phyloP scores from a whole-genome alignment of 805 yeast genomes.

The Saturnispora hagleri region DNA sequence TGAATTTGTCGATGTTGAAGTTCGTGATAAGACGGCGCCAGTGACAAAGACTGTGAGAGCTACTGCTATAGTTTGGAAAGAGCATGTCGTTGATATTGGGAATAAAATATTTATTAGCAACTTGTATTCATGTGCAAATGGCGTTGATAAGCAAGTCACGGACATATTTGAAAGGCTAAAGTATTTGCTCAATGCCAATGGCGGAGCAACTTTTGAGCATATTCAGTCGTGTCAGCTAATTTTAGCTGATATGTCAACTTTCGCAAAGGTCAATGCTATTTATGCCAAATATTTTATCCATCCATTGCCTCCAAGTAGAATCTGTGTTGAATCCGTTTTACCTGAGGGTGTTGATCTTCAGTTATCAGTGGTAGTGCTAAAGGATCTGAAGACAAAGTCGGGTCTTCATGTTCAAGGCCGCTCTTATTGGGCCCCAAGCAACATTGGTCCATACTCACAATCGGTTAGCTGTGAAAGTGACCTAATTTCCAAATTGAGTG shows the following conservation, averaged over 20 bases:
- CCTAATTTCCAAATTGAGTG: constrained; percentile 58
- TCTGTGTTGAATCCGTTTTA: constrained; percentile 62
- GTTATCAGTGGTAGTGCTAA: constrained; percentile 50
- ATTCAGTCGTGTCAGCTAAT: constrained; percentile 54
- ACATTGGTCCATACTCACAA: constrained; percentile 96
- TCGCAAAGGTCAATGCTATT: constrained; percentile 48
- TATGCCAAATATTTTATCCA: constrained; percentile 48
- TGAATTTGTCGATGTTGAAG: not conserved
- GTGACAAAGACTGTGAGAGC: not conserved
- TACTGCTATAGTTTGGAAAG: not conserved
- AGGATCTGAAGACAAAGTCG: constrained; percentile 30
- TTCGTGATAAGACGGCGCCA: too few species aligned
- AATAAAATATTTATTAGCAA: constrained; percentile 37
- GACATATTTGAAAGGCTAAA: constrained; percentile 41
- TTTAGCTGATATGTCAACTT: constrained; percentile 55
- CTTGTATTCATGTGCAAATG: constrained; percentile 23
- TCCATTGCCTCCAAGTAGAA: constrained; percentile 80
- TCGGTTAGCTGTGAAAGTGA: constrained; percentile 45
- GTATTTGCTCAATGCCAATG: constrained; percentile 24
- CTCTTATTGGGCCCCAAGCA: constrained; percentile 98
- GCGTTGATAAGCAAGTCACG: constrained; percentile 36
- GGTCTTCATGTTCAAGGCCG: constrained; percentile 90
- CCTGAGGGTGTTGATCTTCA: constrained; percentile 35
- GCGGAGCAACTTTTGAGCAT: constrained; percentile 31
- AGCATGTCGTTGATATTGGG: constrained; percentile 18